A percentile compares a stretch with the other conserved stretches of the same genome.
phyloP scores from a whole-genome alignment of 306 rosid species.

The Fragaria vesca region DNA sequence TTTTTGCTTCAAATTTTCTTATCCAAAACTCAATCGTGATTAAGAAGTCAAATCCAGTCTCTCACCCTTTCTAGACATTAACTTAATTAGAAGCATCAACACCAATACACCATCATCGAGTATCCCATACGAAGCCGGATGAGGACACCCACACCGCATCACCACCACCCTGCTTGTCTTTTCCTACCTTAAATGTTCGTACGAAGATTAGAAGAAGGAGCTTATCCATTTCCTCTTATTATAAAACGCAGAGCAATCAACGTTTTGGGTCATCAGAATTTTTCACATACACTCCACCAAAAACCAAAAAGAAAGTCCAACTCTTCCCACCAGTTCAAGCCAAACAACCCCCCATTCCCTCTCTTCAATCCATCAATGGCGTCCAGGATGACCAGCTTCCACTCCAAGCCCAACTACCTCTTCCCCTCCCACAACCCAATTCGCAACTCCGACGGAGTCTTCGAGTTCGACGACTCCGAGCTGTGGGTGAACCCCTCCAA shows the following conservation, averaged over 20 bases:
- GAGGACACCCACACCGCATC: conserved; percentile 26
- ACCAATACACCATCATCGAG: neutral
- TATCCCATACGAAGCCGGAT: conserved; percentile 19
- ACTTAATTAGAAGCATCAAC: neutral
- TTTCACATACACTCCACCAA: neutral
- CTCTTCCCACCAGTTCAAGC: neutral
- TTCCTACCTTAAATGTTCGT: conserved; percentile 15
- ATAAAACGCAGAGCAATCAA: conserved; percentile 27
- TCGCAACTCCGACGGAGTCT: conserved; percentile 22
- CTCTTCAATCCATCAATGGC: conserved; percentile 51
- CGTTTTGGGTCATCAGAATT: neutral
- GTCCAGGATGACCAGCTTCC: conserved; percentile 47
- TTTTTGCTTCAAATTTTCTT: neutral
- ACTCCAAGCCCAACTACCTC: conserved; percentile 41
- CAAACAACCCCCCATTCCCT: neutral
- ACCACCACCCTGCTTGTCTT: conserved; percentile 2
- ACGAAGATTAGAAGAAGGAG: conserved; percentile 23
- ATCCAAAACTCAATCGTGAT: neutral
- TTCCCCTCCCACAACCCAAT: conserved; percentile 31
- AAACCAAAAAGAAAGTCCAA: neutral
- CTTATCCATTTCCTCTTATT: conserved; percentile 36
- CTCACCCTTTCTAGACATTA: neutral
- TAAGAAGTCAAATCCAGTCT: neutral
- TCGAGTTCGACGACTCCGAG: conserved; percentile 68
- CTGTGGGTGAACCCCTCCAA: conserved; percentile 31